Conservation (phyloP, 306 rosid species). For the Pueraria montana region DNA sequence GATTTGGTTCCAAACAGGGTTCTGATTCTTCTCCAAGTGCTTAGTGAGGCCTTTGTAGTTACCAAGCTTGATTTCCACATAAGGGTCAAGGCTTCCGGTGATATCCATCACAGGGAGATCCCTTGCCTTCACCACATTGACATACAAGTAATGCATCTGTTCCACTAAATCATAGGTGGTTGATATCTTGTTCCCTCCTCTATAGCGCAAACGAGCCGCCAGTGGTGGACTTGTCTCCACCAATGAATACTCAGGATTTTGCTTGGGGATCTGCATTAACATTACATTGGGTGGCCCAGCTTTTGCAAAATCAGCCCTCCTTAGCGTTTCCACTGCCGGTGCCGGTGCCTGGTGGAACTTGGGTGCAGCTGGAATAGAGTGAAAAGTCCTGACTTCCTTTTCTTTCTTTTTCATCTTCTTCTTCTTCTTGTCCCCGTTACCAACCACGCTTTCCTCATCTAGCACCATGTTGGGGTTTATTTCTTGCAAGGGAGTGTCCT, state of each 20-base stretch:
- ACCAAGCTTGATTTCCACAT: slow-evolving; percentile 92
- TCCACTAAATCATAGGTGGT: slow-evolving; percentile 93
- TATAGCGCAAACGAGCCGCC: slow-evolving; percentile 72
- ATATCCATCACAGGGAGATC: slow-evolving; percentile 93
- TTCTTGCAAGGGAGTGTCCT: slow-evolving; percentile 71
- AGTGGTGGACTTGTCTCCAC: slow-evolving; percentile 88
- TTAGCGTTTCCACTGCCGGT: slow-evolving; percentile 30
- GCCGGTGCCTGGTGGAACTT: neutral
- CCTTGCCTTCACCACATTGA: slow-evolving; percentile 87
- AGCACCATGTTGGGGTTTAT: slow-evolving; percentile 59
- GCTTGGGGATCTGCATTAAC: slow-evolving; percentile 74
- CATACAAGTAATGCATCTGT: slow-evolving; percentile 90
- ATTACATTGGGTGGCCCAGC: slow-evolving; percentile 71
- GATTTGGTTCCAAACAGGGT: slow-evolving; percentile 90
- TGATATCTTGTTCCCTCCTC: slow-evolving; percentile 77
- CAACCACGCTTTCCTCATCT: slow-evolving; percentile 49
- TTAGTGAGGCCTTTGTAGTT: slow-evolving; percentile 85
- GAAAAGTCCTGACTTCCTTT: slow-evolving; percentile 79
- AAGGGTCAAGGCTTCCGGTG: slow-evolving; percentile 94
- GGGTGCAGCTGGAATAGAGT: slow-evolving; percentile 60
- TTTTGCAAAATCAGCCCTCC: slow-evolving; percentile 72
- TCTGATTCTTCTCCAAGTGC: slow-evolving; percentile 85
- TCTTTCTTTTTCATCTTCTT: slow-evolving; percentile 66
- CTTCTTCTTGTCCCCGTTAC: slow-evolving; percentile 45
- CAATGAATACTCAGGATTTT: slow-evolving; percentile 79